Percentiles rank a stretch among this genome's conserved stretches.
Evolutionary conservation across 2,329 filamentous ascomycete genomes (phyloP).

Genomic region (Venturiaceae sp.): DNA sequence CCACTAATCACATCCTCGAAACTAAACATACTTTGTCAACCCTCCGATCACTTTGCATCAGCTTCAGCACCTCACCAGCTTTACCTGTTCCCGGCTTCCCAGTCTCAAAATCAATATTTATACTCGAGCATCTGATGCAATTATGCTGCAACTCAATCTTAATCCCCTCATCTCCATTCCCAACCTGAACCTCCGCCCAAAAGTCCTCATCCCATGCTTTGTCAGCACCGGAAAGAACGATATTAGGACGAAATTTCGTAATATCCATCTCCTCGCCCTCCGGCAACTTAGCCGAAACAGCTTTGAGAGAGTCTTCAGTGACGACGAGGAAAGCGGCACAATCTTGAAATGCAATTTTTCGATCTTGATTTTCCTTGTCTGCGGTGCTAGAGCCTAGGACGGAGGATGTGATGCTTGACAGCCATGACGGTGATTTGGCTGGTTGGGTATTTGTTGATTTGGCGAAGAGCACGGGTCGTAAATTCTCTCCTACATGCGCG

Average conservation of each 20-base stretch:
- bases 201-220: slow-evolving; percentile 36
- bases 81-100: slow-evolving; percentile 28
- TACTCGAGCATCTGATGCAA: slow-evolving; percentile 33
- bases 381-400: slow-evolving; percentile 12
- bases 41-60: slow-evolving; percentile 32
- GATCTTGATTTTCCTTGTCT: neutral
- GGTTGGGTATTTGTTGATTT: slow-evolving; percentile 5
- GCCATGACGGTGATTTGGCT: slow-evolving; percentile 18
- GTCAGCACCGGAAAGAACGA: slow-evolving; percentile 30
- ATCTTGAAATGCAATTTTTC: slow-evolving; percentile 58
- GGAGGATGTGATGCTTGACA: slow-evolving; percentile 13
- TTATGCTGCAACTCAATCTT: slow-evolving; percentile 32
- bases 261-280: slow-evolving; percentile 30
- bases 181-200: slow-evolving; percentile 30
- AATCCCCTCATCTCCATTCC: slow-evolving; percentile 6
- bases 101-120: slow-evolving; percentile 38
- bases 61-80: slow-evolving; percentile 32
- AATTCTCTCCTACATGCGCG: slow-evolving; percentile 32
- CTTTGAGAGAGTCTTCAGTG: slow-evolving; percentile 57
- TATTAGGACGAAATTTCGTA: slow-evolving; percentile 37
- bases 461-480: slow-evolving; percentile 27
- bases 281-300: slow-evolving; percentile 43
- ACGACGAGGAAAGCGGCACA: slow-evolving; percentile 66
- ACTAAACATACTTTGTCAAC: slow-evolving; percentile 27
- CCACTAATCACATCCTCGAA: neutral